Base-by-base conservation (phyloP, 2,329 filamentous ascomycete genomes). In the Colletotrichum camelliae region DNA sequence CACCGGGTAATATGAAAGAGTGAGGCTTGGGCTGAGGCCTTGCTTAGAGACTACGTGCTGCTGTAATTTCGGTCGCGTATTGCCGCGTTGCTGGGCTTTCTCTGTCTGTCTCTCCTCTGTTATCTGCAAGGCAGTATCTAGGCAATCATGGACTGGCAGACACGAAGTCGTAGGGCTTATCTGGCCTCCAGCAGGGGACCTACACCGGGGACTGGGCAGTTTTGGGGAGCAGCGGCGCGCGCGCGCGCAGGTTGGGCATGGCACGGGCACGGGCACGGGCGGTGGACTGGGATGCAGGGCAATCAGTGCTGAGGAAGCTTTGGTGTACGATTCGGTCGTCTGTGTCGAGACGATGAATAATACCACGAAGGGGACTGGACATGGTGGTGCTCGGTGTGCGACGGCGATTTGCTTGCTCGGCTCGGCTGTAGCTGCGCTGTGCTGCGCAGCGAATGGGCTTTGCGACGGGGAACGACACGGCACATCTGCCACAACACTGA, bases 121-220 rank as follows among this genome's bases (percentile, higher is more conserved):
- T 15, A 27, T 27, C 15, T 16, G 12, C n/a, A 6, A 52, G 43
- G 43, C 43, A 21, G 43, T 21, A 52, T 13, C 10, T 21, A 52
- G 24, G 24, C 24, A 27, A 27, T 27, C 24, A 27, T 10, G 43
- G 43, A 52, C n/a, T 52, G n/a, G 43, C n/a, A 52, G n/a, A 61
- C 31, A 27, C 66, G 33, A 35, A 29, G 71, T 29, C 18, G 55
- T 60, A 61, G 35, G 48, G 58, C 35, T 52, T 74, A 43, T 71
- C 60, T 71, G 60, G 67, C 72, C 67, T 72, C 68, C 35, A n/a
- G 39, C 52, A 68, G 66, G 35, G 66, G 16, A 60, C 66, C 24
- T 29, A 52, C 31, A 18, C 18, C 7, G 21, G 60, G 61, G 31
- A 16, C 67, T 37, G 61, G 58, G 21, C 72, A 61, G 37, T 64